A percentile compares a stretch with the other conserved stretches of the same genome.
phyloP scores from a whole-genome alignment of 2,329 filamentous ascomycete genomes.

The Apiospora kogelbergensis region DNA sequence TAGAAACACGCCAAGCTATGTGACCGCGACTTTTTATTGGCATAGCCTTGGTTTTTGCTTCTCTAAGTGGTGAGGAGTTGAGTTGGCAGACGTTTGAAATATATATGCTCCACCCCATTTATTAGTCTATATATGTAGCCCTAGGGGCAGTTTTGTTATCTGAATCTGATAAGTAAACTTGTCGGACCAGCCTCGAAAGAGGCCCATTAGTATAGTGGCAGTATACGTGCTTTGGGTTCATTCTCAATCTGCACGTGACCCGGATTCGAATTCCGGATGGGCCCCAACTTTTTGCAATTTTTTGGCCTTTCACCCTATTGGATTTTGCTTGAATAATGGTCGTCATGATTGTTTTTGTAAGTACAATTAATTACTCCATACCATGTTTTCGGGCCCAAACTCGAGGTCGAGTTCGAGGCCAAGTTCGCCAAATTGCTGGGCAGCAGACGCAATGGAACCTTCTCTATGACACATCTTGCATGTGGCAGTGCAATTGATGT shows the following conservation, averaged over 20 bases:
- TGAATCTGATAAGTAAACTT: not conserved
- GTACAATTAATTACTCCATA: not conserved
- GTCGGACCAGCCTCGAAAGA: not conserved
- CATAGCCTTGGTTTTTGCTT: too few relatives aligned
- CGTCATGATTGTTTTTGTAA: not conserved
- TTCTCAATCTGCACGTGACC: slow-evolving; percentile 6
- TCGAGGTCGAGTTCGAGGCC: too few relatives aligned
- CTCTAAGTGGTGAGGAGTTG: too few relatives aligned
- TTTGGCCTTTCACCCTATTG: too few relatives aligned
- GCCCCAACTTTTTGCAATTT: slow-evolving; percentile 4
- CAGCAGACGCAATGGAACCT: not conserved
- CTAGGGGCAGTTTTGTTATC: not conserved
- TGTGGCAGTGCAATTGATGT: not conserved
- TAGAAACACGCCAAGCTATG: too few relatives aligned
- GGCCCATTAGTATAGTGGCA: slow-evolving; percentile 11
- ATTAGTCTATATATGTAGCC: not conserved
- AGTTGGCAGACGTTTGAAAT: too few relatives aligned
- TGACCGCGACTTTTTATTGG: too few relatives aligned
- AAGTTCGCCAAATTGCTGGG: not conserved
- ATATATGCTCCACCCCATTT: too few relatives aligned
- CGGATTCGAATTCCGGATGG: slow-evolving; percentile 9
- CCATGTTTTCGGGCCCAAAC: too few relatives aligned
- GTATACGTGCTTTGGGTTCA: slow-evolving; percentile 10
- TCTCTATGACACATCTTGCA: not conserved
- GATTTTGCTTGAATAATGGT: too few relatives aligned